phyloP scores from a whole-genome alignment of 2,329 filamentous ascomycete genomes.

The Atkinsonella texensis region DNA sequence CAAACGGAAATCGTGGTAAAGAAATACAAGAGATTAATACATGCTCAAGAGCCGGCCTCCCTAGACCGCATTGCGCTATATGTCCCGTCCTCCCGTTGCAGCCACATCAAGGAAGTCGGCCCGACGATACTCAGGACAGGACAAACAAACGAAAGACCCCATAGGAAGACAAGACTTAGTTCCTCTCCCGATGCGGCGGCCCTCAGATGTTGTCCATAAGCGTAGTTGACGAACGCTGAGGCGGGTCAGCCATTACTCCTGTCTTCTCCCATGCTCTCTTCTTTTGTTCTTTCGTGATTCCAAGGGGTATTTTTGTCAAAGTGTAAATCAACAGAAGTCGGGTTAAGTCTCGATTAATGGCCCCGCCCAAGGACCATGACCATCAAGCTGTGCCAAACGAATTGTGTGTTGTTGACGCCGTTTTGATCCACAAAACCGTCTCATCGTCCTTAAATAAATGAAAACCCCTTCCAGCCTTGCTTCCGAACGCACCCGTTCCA shows the following conservation, averaged over 20 bases:
- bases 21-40: slow-evolving; percentile 36
- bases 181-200: not conserved
- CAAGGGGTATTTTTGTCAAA: not conserved
- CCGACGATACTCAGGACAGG: not conserved
- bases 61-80: slow-evolving; percentile 12
- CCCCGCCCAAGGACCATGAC: slow-evolving; percentile 3
- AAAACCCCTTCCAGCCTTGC: not conserved
- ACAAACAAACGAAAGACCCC: not conserved
- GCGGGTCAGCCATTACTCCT: not conserved
- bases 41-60: slow-evolving; percentile 28
- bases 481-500: slow-evolving; percentile 1
- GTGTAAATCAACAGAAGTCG: not conserved
- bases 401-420: slow-evolving; percentile 1
- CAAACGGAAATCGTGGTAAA: slow-evolving; percentile 14
- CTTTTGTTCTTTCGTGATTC: not conserved
- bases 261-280: not conserved
- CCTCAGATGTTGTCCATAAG: not conserved
- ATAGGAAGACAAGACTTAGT: not conserved
- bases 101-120: not conserved
- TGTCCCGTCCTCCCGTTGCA: slow-evolving; percentile 12
- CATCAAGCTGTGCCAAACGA: not conserved
- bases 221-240: not conserved
- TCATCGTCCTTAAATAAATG: not conserved
- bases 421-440: not conserved
- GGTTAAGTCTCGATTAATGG: not conserved